Conservation (phyloP, 257 asterid species). For the Avicennia marina region DNA sequence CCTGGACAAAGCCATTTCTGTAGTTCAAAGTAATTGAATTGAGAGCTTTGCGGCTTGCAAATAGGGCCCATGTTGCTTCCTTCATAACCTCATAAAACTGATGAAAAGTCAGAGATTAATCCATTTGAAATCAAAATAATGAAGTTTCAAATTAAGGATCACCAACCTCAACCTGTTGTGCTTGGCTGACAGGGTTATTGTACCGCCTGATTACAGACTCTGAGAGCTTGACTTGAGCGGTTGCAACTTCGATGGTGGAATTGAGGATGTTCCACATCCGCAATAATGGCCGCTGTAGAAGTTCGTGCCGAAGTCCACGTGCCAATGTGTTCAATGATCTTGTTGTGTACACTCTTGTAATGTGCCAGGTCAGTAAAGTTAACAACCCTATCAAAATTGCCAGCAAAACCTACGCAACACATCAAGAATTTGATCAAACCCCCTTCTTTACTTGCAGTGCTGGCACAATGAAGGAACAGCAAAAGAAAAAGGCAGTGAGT, state of each 20-base stretch:
- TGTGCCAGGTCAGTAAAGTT: conserved; percentile 89
- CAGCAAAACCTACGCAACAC: conserved; percentile 65
- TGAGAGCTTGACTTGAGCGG: conserved; percentile 82
- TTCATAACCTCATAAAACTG: conserved; percentile 85
- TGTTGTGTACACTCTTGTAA: conserved; percentile 73
- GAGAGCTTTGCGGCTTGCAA: conserved; percentile 78
- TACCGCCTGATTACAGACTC: conserved; percentile 62
- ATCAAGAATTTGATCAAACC: too few relatives aligned
- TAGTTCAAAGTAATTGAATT: conserved; percentile 73
- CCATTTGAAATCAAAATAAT: background rate
- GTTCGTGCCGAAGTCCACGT: conserved; percentile 79
- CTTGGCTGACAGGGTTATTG: conserved; percentile 65
- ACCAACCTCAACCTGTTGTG: conserved; percentile 78
- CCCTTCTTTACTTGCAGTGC: too few relatives aligned
- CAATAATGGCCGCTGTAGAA: conserved; percentile 74
- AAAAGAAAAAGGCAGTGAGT: background rate
- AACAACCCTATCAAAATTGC: conserved; percentile 83
- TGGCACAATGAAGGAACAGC: background rate
- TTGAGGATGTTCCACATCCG: conserved; percentile 92
- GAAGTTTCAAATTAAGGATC: background rate
- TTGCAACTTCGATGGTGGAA: conserved; percentile 78
- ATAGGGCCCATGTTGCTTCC: conserved; percentile 88
- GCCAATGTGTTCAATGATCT: conserved; percentile 74
- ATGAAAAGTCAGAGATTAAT: conserved; percentile 22
- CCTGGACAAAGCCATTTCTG: conserved; percentile 90